Evolutionary conservation across 2,329 filamentous ascomycete genomes (phyloP).

Genomic region (Colletotrichum sojae): DNA sequence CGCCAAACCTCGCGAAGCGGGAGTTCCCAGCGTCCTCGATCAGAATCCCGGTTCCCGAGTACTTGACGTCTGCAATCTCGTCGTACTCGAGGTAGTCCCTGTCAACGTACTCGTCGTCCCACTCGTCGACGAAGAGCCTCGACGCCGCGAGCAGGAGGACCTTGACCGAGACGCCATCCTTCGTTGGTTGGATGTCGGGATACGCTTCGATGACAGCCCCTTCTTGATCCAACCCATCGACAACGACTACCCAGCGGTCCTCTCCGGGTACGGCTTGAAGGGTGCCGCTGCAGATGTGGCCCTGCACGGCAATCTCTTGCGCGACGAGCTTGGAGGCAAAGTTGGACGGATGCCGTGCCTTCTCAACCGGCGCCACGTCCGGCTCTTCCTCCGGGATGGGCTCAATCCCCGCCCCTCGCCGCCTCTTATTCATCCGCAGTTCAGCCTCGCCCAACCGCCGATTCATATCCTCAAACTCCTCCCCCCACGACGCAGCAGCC

Average conservation of each 20-base stretch:
- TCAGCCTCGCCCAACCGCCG: not conserved
- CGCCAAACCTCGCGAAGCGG: not conserved
- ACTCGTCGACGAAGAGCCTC: not conserved
- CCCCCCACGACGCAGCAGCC: not conserved
- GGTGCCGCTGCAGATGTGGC: not conserved
- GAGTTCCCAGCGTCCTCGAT: not conserved
- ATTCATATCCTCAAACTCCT: not conserved
- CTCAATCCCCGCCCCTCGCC: not conserved
- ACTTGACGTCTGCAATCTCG: not conserved
- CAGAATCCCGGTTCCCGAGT: not conserved
- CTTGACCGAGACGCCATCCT: not conserved
- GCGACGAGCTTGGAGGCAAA: not conserved
- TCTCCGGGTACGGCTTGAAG: not conserved
- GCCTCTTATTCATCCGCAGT: not conserved
- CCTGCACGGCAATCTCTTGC: not conserved
- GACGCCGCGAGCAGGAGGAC: not conserved
- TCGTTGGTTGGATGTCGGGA: not conserved
- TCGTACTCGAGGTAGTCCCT: not conserved
- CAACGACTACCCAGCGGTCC: not conserved
- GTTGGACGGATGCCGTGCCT: not conserved
- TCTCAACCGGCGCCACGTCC: not conserved
- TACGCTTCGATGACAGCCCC: not conserved
- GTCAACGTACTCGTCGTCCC: not conserved
- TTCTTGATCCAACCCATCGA: not conserved
- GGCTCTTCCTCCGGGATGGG: not conserved